Evolutionary conservation across 2,329 filamentous ascomycete genomes (phyloP).

Genomic region (Colletotrichum sp.): DNA sequence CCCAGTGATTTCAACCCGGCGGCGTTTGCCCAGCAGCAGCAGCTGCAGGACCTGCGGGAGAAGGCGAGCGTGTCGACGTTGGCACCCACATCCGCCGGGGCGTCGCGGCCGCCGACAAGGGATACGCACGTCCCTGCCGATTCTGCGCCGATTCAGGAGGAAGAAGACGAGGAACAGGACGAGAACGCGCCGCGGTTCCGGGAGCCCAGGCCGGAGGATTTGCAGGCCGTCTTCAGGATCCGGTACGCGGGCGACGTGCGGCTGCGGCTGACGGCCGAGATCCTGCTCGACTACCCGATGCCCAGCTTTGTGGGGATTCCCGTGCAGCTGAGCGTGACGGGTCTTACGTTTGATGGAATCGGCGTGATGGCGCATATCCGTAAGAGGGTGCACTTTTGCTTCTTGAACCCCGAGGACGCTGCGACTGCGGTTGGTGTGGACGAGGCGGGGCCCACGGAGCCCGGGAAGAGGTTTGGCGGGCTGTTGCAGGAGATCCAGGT

Average conservation of each 20-base stretch:
- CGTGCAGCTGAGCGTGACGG: conserved; percentile 92
- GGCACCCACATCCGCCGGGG: conserved; percentile 56
- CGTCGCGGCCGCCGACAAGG: conserved; percentile 63
- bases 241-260: conserved; percentile 87
- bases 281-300: conserved; percentile 97
- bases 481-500: conserved; percentile 92
- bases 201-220: conserved; percentile 81
- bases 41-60: conserved; percentile 48
- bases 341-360: conserved; percentile 92
- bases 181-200: conserved; percentile 57
- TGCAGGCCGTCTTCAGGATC: conserved; percentile 92
- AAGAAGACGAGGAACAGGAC: conserved; percentile 32
- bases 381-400: conserved; percentile 90
- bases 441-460: conserved; percentile 32
- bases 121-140: conserved; percentile 43
- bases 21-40: conserved; percentile 7
- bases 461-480: conserved; percentile 62
- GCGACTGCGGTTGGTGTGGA: conserved; percentile 69
- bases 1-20: conserved; percentile 42
- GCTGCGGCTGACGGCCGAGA: conserved; percentile 90
- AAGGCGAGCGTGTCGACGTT: conserved; percentile 69
- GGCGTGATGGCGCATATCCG: conserved; percentile 92
- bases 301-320: conserved; percentile 97
- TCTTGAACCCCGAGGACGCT: conserved; percentile 90
- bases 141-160: conserved; percentile 39